Evolutionary conservation across 192 early-diverging fungal species (phyloP), one percentile per base, ranked within the genome.

Genomic region (Rhizophagus clarus): DNA sequence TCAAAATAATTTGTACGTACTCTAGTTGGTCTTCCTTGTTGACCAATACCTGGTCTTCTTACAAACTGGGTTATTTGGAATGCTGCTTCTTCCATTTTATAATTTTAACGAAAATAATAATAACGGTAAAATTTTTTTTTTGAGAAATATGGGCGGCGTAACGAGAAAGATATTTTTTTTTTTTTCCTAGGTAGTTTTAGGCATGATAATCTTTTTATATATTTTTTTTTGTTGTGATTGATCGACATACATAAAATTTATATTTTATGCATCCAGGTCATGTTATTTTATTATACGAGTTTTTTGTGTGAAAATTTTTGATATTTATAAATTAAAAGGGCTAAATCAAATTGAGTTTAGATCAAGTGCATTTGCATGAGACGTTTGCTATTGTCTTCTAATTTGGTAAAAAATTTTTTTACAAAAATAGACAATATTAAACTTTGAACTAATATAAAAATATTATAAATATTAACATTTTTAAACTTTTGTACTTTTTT

Each of bases 1-100:
- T 92, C 91, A 83, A 96, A 94, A 80, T 93, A 94, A 88, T 98
- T 98, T 17, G 87, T 83, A 0, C 82, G 56, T 2, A 94, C 87
- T 14, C 79, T 80, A 42, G 83, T 77, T 10, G 74, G 61, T 22
- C 82, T 81, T 24, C 92, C 92, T 7, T n/a, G 26, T 12, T 72
- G 85, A 66, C 92, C 92, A 0, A 40, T 45, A 62, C 82, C 83
- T 22, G 88, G 87, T 49, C 87, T 85, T 42, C 47, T 71, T 15
- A 87, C 86, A 5, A 85, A 87, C 70, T 83, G 70, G 2, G 88
- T 87, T 3, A 88, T 10, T 64, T 12, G 7, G 1, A 42, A 28
- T 34, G 34, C 34, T 28, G 24, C 11, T 28, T 7, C 24, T 24
- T 20, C 51, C 14, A 20, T 56, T 20, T 17, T 56, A 17, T 56